Conservation (phyloP, 176 grass and related monocot genomes). For the Hordeum vulgare region MorexV3_pseudomolecules_assembly NC_058522.1:546021229-546021728, state of each 20-base stretch:
- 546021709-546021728: not conserved
- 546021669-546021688: not conserved
- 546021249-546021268: slow-evolving; percentile 81
- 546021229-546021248: slow-evolving; percentile 18
- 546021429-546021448: not conserved
- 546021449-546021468: not conserved
- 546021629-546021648: not conserved
- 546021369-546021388: not conserved
- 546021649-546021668: not conserved
- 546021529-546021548: not conserved
- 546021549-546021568: not conserved
- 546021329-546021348: not conserved
- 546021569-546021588: not conserved
- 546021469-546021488: not conserved
- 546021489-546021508: not conserved
- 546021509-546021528: not conserved
- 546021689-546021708: not conserved
- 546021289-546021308: slow-evolving; percentile 21
- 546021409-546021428: not conserved
- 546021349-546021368: not conserved
- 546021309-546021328: not conserved
- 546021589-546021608: not conserved
- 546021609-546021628: not conserved
- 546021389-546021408: not conserved
- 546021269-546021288: slow-evolving; percentile 65